Conservation (phyloP, 1,139 yeast species). For the Hansenula sp. region DNA sequence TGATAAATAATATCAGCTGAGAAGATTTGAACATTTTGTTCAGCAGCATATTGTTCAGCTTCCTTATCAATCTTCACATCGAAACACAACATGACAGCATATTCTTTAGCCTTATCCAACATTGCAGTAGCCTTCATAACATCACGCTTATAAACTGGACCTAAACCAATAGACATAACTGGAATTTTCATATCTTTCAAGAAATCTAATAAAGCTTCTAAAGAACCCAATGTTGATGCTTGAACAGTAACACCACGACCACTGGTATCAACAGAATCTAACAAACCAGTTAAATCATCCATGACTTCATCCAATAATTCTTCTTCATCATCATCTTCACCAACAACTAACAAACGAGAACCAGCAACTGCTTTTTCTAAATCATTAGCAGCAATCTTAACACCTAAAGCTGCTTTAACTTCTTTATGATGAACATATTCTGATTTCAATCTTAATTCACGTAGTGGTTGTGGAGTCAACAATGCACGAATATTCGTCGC, state of each 20-base stretch:
- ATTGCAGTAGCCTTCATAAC: constrained; percentile 96
- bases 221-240: constrained; percentile 96
- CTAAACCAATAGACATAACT: constrained; percentile 95
- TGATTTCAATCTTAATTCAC: constrained; percentile 93
- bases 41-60: constrained; percentile 96
- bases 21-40: constrained; percentile 86
- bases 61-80: constrained; percentile 97
- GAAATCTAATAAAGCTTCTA: constrained; percentile 95
- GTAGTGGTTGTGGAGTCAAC: constrained; percentile 94
- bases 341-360: constrained; percentile 90
- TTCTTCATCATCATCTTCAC: constrained; percentile 97
- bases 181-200: constrained; percentile 98
- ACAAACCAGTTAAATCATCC: constrained; percentile 94
- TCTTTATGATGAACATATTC: constrained; percentile 94
- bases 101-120: constrained; percentile 95
- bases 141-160: constrained; percentile 97
- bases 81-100: constrained; percentile 95
- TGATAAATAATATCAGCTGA: constrained; percentile 96
- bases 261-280: constrained; percentile 89
- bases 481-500: constrained; percentile 96
- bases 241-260: constrained; percentile 98
- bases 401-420: constrained; percentile 98
- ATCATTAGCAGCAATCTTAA: constrained; percentile 95
- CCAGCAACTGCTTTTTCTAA: constrained; percentile 99
- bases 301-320: constrained; percentile 97